Conservation (phyloP, 208 protist species). For the Kentomonas sorsogonicus region DNA sequence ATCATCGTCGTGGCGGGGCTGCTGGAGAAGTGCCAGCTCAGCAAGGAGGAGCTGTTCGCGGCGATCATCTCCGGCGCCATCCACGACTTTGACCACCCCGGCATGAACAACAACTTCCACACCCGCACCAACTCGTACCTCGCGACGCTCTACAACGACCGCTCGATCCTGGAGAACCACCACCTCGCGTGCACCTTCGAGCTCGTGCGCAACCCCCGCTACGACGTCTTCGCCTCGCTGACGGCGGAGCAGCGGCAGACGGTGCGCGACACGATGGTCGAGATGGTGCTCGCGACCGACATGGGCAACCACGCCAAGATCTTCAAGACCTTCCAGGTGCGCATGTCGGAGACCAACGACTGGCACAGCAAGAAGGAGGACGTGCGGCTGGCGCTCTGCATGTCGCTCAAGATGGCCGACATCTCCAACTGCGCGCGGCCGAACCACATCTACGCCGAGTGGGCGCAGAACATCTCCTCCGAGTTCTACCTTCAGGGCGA, state of each 20-base stretch:
- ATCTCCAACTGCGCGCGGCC: conserved; percentile 91
- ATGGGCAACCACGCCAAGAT: conserved; percentile 90
- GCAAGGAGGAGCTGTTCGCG: conserved; percentile 89
- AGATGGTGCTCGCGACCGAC: conserved; percentile 92
- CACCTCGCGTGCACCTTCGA: conserved; percentile 88
- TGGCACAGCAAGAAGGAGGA: conserved; percentile 79
- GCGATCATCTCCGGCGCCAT: conserved; percentile 83
- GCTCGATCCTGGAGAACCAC: conserved; percentile 93
- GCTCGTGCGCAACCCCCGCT: conserved; percentile 65
- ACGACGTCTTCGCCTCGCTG: conserved; percentile 84
- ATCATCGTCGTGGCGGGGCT: conserved; percentile 84
- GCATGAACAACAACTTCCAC: conserved; percentile 96
- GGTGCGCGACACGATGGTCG: conserved; percentile 87
- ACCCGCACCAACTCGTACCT: conserved; percentile 87
- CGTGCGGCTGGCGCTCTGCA: conserved; percentile 80
- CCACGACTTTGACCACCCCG: conserved; percentile 97
- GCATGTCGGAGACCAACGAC: conserved; percentile 68
- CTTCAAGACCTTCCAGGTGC: conserved; percentile 75
- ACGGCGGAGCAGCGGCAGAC: conserved; percentile 61
- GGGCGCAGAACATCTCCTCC: conserved; percentile 86
- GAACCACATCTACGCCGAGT: conserved; percentile 82
- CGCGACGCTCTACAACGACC: conserved; percentile 92
- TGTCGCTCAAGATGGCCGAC: conserved; percentile 94
- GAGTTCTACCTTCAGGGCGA: conserved; percentile 95
- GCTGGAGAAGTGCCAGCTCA: conserved; percentile 58